Conservation (phyloP, 2,329 filamentous ascomycete species). For the Apiospora saccharicola region DNA sequence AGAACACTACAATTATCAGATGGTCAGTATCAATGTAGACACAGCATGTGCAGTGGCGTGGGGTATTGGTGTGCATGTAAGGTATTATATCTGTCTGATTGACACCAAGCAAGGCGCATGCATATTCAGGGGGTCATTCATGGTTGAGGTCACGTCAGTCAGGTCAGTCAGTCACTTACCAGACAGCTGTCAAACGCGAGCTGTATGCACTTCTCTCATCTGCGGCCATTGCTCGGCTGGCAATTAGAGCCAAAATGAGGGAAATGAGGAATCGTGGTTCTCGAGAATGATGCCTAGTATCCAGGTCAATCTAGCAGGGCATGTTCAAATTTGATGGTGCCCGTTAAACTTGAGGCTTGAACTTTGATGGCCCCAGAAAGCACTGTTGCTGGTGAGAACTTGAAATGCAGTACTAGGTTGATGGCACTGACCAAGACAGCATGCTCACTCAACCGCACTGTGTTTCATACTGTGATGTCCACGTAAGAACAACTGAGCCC, state of each 20-base stretch:
- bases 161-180: conserved; percentile 38
- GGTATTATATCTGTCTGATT: background rate
- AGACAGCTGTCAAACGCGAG: conserved; percentile 45
- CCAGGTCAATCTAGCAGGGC: background rate
- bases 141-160: conserved; percentile 6
- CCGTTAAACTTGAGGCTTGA: conserved; percentile 9
- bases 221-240: conserved; percentile 9
- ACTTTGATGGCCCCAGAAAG: background rate
- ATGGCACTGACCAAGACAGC: conserved; percentile 15
- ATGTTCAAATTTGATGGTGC: background rate
- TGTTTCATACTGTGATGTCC: background rate
- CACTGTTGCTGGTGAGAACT: background rate
- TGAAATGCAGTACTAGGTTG: background rate
- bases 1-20: conserved; percentile 46
- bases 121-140: conserved; percentile 14
- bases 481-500: background rate
- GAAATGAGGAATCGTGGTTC: background rate
- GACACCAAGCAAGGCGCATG: background rate
- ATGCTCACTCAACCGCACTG: background rate
- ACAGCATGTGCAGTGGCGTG: conserved; percentile 13
- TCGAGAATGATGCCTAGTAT: background rate
- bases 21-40: background rate
- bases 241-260: background rate
- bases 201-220: conserved; percentile 28
- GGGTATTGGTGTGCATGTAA: background rate